Percentiles rank a stretch among this genome's conserved stretches.
These are phyloP conservation scores for Spiromastix sp. DNA, from an alignment of 2,329 filamentous ascomycete species.

Conservation along the genomic window DNA sequence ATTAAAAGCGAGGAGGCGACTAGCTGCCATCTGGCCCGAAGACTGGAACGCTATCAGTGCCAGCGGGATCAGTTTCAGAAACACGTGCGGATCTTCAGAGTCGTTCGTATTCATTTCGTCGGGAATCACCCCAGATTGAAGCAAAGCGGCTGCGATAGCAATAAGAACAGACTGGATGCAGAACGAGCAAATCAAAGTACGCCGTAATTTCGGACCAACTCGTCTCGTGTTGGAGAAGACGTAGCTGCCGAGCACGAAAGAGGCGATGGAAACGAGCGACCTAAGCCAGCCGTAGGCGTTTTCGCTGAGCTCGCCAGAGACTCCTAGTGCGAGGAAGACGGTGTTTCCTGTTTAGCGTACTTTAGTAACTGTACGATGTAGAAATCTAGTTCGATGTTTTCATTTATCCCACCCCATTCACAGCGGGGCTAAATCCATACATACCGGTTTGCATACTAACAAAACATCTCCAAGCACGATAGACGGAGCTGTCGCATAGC, in stretches of 20 bases:
- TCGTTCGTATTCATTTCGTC: slow-evolving; percentile 15
- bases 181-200: slow-evolving; percentile 33
- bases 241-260: slow-evolving; percentile 33
- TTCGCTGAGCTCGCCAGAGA: slow-evolving; percentile 27
- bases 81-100: slow-evolving; percentile 11
- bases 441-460: slow-evolving; percentile 39
- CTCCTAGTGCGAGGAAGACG: slow-evolving; percentile 36
- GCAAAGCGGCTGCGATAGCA: slow-evolving; percentile 29
- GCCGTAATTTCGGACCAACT: slow-evolving; percentile 23
- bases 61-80: slow-evolving; percentile 33
- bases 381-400: background rate
- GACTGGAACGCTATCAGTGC: slow-evolving; percentile 35
- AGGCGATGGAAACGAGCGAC: slow-evolving; percentile 31
- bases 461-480: slow-evolving; percentile 39
- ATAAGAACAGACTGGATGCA: slow-evolving; percentile 28
- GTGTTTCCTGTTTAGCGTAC: slow-evolving; percentile 30
- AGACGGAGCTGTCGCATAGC: slow-evolving; percentile 35
- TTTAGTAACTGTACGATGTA: too few relatives aligned
- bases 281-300: slow-evolving; percentile 36
- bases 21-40: slow-evolving; percentile 33
- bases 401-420: too few relatives aligned
- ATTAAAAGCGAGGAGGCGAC: slow-evolving; percentile 30
- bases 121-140: slow-evolving; percentile 29
- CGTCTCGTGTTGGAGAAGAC: slow-evolving; percentile 30
- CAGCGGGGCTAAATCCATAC: too few relatives aligned